Evolutionary conservation across 306 rosid genomes (phyloP), one percentile per base, ranked within the genome.

Genomic region (Gastrolobium bilobum): DNA sequence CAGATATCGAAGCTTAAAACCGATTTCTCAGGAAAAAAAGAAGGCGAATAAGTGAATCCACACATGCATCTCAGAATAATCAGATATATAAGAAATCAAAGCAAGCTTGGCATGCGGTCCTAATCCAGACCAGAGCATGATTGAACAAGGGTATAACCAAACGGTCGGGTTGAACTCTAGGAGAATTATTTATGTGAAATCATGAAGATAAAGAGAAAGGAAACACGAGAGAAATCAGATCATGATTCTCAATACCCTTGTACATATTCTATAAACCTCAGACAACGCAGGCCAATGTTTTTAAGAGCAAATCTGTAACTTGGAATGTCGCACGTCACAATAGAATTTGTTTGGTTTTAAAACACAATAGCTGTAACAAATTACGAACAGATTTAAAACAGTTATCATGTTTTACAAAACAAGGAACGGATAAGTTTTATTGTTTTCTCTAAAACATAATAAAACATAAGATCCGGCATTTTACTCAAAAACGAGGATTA

Each of bases 21-120:
- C 4, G 33, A 46, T 43, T 42, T 40, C 7, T 40, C 0, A 13
- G 10, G 54, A 57, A n/a, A 6, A 42, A n/a, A 2, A 38, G 46
- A 51, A 39, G 7, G 20, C 31, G 53, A 40, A 47, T 14, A 6
- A n/a, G 31, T 14, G 68, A 62, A 61, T 37, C 30, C 47, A 38
- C 10, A 62, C 29, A 61, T 61, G 43, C 26, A 61, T 34, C 10
- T 62, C 10, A 53, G 76, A 71, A 53, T 38, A 54, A 38, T 26
- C 7, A 20, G 26, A 42, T 26, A 43, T 30, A 68, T 10, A 54
- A 38, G 15, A 13, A 20, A 56, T 33, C 4, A 14, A 34, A n/a
- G 10, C 1, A 75, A 47, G 58, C 26, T 31, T n/a, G 37, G 47
- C 42, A 15, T 61, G 61, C 26, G 30, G 31, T 13, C 34, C 15